phyloP scores from a whole-genome alignment of 2,329 filamentous ascomycete genomes.

The Aspergillus fructus region DNA sequence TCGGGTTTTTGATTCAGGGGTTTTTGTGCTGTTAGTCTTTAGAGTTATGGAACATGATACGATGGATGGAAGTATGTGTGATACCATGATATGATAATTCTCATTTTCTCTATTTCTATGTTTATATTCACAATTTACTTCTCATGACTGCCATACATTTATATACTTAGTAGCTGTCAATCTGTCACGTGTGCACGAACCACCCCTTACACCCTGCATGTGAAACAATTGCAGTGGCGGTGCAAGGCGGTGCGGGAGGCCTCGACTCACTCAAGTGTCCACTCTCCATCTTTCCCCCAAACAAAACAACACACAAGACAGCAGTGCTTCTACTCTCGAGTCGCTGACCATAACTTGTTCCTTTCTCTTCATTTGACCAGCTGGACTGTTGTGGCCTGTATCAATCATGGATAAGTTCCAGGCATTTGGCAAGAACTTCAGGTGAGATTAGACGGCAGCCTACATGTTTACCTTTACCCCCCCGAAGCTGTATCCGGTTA shows the following conservation, averaged over 20 bases:
- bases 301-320: conserved; percentile 5
- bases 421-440: conserved; percentile 69
- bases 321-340: not conserved
- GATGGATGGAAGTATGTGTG: not conserved
- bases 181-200: not conserved
- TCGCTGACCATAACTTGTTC: not conserved
- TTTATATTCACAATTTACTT: not conserved
- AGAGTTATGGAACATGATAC: not conserved
- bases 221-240: conserved; percentile 30
- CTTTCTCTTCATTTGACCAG: not conserved
- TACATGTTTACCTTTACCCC: conserved; percentile 12
- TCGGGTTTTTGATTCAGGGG: not conserved
- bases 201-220: not conserved
- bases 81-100: not conserved
- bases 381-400: conserved; percentile 11
- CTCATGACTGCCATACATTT: not conserved
- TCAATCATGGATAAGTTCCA: conserved; percentile 68
- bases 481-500: not conserved
- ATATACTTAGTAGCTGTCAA: not conserved
- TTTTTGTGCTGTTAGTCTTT: not conserved
- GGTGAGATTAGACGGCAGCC: conserved; percentile 46
- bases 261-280: conserved; percentile 4
- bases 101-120: not conserved
- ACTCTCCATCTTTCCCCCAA: not conserved
- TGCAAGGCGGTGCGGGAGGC: conserved; percentile 17